Evolutionary conservation across 257 asterid species (phyloP).

Genomic region (Solanum paucissectum): DNA sequence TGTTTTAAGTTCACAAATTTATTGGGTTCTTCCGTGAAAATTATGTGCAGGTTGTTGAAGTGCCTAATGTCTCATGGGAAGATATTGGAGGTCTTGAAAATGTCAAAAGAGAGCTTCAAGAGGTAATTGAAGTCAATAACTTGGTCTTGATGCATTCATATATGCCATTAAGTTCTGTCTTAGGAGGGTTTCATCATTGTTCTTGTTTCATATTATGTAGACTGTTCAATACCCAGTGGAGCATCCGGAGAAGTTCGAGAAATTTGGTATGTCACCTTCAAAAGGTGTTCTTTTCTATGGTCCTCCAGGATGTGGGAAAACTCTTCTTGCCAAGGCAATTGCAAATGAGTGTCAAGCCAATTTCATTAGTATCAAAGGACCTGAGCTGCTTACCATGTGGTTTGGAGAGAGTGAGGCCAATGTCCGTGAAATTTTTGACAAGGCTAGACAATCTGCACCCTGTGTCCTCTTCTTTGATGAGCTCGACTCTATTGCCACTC

Average conservation of each 20-base stretch:
- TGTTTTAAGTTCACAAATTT: not conserved
- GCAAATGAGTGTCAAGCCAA: conserved; percentile 67
- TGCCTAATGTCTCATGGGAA: conserved; percentile 39
- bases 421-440: conserved; percentile 60
- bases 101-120: conserved; percentile 45
- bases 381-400: conserved; percentile 67
- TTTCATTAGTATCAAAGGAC: conserved; percentile 55
- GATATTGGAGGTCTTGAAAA: conserved; percentile 40
- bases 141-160: not conserved
- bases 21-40: not conserved
- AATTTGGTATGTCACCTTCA: conserved; percentile 67
- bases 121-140: conserved; percentile 12
- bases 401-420: conserved; percentile 69
- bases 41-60: conserved; percentile 29
- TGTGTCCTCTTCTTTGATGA: conserved; percentile 59
- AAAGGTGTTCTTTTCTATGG: conserved; percentile 61
- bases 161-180: not conserved
- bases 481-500: conserved; percentile 52
- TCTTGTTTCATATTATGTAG: conserved; percentile 10
- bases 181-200: not conserved
- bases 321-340: conserved; percentile 57
- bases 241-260: conserved; percentile 59
- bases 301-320: conserved; percentile 70
- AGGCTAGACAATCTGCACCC: conserved; percentile 55
- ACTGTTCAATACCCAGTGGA: conserved; percentile 67